Conservation (phyloP, 2,329 filamentous ascomycete genomes). For the Tolypocladium tropicale region DNA sequence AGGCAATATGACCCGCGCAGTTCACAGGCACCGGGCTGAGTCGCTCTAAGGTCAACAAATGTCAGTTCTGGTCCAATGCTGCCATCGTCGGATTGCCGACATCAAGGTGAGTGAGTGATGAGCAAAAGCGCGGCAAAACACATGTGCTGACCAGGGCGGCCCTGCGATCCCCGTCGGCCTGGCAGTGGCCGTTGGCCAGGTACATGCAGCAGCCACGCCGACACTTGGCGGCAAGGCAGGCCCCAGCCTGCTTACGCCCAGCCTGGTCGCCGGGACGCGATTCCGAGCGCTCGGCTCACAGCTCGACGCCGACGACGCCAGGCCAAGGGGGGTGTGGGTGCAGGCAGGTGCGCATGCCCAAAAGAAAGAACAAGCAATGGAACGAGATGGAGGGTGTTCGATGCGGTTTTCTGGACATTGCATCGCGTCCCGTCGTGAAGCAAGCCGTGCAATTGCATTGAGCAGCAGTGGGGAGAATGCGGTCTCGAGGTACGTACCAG, state of each 20-base stretch:
- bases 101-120: neutral
- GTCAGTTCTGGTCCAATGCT: neutral
- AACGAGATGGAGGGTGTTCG: neutral
- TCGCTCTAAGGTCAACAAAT: neutral
- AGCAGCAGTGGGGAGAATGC: neutral
- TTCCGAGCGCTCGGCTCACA: slow-evolving; percentile 1
- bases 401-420: too few relatives aligned
- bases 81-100: neutral
- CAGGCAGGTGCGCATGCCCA: neutral
- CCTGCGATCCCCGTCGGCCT: neutral
- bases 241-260: neutral
- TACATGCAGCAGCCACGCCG: neutral
- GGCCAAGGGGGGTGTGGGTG: neutral
- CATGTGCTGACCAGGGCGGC: neutral
- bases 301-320: neutral
- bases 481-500: neutral
- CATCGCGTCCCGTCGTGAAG: neutral
- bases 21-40: neutral
- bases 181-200: neutral
- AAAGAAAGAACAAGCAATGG: neutral
- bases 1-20: neutral
- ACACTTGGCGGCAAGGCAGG: neutral
- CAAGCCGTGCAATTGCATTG: neutral
- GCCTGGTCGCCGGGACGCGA: neutral
- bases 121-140: neutral